phyloP scores from a whole-genome alignment of 2,329 filamentous ascomycete genomes.

The Calonectria naviculata region DNA sequence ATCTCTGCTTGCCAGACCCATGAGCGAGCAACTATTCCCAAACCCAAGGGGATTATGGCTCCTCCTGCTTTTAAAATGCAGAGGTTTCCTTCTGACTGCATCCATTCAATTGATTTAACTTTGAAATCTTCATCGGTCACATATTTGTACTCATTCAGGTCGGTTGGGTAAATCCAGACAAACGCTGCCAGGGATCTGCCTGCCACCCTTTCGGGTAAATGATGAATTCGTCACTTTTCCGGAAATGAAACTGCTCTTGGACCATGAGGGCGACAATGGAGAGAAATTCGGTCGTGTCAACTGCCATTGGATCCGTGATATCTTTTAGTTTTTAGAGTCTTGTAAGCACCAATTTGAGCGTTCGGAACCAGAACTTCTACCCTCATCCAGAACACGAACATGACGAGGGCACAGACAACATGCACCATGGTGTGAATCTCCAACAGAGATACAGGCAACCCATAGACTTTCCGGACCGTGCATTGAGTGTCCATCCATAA shows the following conservation, averaged over 20 bases:
- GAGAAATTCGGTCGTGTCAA: background rate
- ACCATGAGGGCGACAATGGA: constrained; percentile 19
- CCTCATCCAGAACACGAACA: constrained; percentile 35
- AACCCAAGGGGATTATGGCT: background rate
- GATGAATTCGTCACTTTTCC: constrained; percentile 16
- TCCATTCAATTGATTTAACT: constrained; percentile 1
- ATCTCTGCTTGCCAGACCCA: constrained; percentile 8
- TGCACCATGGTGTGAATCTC: constrained; percentile 44
- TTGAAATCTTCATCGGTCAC: constrained; percentile 3
- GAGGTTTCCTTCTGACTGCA: background rate
- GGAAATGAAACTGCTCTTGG: constrained; percentile 22
- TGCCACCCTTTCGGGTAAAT: constrained; percentile 4
- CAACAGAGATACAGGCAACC: constrained; percentile 50
- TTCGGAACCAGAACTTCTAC: background rate
- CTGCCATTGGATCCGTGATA: constrained; percentile 15
- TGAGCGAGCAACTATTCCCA: constrained; percentile 12
- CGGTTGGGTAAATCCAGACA: constrained; percentile 16
- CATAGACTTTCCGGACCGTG: constrained; percentile 42
- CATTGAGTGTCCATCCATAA: constrained; percentile 51
- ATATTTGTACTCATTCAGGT: background rate
- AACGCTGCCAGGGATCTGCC: background rate
- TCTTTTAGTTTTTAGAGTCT: constrained; percentile 28
- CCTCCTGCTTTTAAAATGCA: constrained; percentile 14
- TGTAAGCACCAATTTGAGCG: background rate
- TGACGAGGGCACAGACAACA: constrained; percentile 30